These are phyloP conservation scores for Cnidoscolus chayamansa DNA, from an alignment of 441 rosid species.

Conservation along the genomic window DNA sequence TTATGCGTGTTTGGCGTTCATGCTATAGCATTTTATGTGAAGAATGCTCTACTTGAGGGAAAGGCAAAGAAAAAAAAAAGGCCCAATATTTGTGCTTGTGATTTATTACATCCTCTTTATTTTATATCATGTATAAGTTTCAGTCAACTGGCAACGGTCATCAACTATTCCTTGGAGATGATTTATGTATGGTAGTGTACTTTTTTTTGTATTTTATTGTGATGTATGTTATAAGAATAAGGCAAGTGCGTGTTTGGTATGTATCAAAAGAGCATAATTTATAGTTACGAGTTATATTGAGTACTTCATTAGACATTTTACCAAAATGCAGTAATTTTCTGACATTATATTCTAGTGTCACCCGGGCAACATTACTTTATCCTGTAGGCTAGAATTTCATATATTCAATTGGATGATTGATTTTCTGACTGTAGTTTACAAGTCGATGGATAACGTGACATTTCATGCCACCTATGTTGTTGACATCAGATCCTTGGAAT, in stretches of 20 bases:
- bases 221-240: neutral
- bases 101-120: neutral
- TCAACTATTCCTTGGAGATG: neutral
- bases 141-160: neutral
- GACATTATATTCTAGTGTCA: neutral
- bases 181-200: neutral
- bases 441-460: neutral
- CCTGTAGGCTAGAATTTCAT: neutral
- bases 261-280: neutral
- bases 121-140: neutral
- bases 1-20: neutral
- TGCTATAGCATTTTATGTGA: neutral
- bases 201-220: neutral
- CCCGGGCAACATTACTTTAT: neutral
- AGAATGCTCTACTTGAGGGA: neutral
- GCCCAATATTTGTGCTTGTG: neutral
- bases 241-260: neutral
- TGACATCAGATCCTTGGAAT: conserved; percentile 69
- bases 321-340: neutral
- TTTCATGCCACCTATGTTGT: neutral
- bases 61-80: neutral
- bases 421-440: neutral
- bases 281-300: neutral
- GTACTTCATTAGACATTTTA: neutral
- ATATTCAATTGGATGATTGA: neutral